Base-by-base conservation (phyloP, 2,329 filamentous ascomycete species). In the Knufia petricola region DNA sequence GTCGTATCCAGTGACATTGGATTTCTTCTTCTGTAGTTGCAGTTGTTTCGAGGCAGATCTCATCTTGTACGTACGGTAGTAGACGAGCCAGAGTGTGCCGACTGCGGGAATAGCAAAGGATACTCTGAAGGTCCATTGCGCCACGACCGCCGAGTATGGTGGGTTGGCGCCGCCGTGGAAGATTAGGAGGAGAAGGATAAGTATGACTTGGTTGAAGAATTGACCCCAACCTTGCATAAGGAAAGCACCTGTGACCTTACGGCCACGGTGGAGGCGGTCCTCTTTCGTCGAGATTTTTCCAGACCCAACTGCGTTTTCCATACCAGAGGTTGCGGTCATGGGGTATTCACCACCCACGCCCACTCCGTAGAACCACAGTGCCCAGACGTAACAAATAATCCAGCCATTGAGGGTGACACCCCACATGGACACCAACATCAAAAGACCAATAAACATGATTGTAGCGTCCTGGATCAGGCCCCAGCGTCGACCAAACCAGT, bases 161-260 rank as follows among this genome's bases (percentile, higher is more conserved):
- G 85, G 79, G 58, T 80, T 76, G 42, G 85, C 84, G 52, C 73
- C 75, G 50, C 85, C 85, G 61, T 82, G 87, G 78, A 95, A 92
- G 69, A 90, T 85, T 59, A 94, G 75, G 50, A 95, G 78, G 44
- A 94, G 74, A 47, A 95, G 65, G 61, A 96, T 95, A 55, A 96
- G 77, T 50, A 94, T 69, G 59, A 85, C 83, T 69, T 95, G 90
- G 78, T 96, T 96, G 73, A 86, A 74, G 65, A 95, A 86, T 68
- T 96, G 90, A 57, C 90, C 90, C 90, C 90, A 96, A 48, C 90
- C 90, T 69, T 96, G 90, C 90, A 96, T 95, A 69, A 96, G 69
- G 73, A 96, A 96, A 50, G 90, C 89, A 66, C 84, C 87, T 57
- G 88, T 95, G 64, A 95, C 90, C 68, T 94, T 94, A 63, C 90